Base-by-base conservation (phyloP, 768 basidiomycete species). In the Suillus paluster region DNA sequence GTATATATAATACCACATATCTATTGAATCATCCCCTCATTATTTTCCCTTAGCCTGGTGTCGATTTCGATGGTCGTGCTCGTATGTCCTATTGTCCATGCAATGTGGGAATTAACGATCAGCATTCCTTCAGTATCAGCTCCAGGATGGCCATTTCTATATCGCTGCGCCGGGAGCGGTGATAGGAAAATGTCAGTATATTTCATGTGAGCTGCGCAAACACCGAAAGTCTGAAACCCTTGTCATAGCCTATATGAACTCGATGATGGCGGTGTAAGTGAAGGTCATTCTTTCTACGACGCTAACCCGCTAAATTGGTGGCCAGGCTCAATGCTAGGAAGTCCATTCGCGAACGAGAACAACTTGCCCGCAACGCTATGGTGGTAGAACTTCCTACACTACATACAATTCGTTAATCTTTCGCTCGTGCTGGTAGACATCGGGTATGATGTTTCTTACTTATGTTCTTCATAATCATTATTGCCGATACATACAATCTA, bases 261-360 rank as follows among this genome's bases (percentile, higher is more conserved):
- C 68, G 17, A 68, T 69, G 64, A 38, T 73, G 4, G 45, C 68
- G 5, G 68, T 72, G 71, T 72, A 54, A 64, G 71, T 27, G 7
- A 21, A 21, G 2, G 30, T 5, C 27, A 3, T 50, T 10, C 27
- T 50, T 10, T 14, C 7, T 27, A n/a, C 15, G 23, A 44, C 17
- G 15, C 5, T 23, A 17, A 19, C 6, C 41, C 34, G 9, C 21
- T 54, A 36, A 54, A 23, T 0, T 54, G 34, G 5, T 46, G 25
- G 10, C 33, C 49, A 59, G 62, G 30, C 49, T 63, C 21, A 63
- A 63, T 45, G 62, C 58, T 19, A 49, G 62, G 30, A 63, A 63
- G 52, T 10, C 41, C 5, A 63, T 68, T 21, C 71, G 68, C 12
- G 69, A 71, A 4, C 61, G 58, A 41, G 60, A 46, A 25, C 53